Percentiles rank a stretch among this genome's conserved stretches.
Conservation (phyloP, 352 stramenopile species). For the Phytophthora colocasiae region DNA sequence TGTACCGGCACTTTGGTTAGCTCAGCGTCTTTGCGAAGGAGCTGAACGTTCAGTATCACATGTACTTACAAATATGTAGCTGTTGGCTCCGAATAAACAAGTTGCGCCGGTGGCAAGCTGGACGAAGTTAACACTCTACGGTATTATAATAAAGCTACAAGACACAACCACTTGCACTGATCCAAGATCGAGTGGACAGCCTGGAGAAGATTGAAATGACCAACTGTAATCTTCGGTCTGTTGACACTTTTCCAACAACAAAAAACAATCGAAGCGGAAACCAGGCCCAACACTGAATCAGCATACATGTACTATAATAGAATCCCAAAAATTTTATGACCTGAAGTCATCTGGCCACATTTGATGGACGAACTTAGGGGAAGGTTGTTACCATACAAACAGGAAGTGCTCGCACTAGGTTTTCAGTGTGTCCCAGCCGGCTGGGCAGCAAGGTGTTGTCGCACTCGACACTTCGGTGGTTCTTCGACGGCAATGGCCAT, state of each 20-base stretch:
- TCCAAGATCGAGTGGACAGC: slow-evolving; percentile 1
- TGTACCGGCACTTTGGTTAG: too few relatives aligned
- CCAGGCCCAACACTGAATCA: slow-evolving; percentile 5
- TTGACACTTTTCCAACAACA: neutral
- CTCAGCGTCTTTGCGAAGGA: too few relatives aligned
- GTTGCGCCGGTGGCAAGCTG: too few relatives aligned
- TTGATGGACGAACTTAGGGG: slow-evolving; percentile 30
- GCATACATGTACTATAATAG: too few relatives aligned
- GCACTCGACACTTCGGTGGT: slow-evolving; percentile 8
- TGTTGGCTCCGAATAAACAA: too few relatives aligned
- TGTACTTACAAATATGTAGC: too few relatives aligned
- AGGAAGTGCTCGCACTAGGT: slow-evolving; percentile 7
- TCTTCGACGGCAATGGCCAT: slow-evolving; percentile 11
- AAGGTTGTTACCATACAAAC: slow-evolving; percentile 33
- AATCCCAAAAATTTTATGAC: slow-evolving; percentile 26
- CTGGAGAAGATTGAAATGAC: slow-evolving; percentile 8
- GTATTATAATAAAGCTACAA: neutral
- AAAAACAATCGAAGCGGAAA: slow-evolving; percentile 10
- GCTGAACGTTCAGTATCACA: too few relatives aligned
- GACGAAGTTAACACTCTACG: neutral
- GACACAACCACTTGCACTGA: neutral
- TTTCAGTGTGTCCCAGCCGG: slow-evolving; percentile 29
- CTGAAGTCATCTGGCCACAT: slow-evolving; percentile 35
- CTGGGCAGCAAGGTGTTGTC: slow-evolving; percentile 25
- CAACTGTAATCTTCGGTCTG: neutral